A percentile compares a stretch with the other conserved stretches of the same genome.
Conservation (phyloP, 352 stramenopile species). For the Pythium scleroteichum region DNA sequence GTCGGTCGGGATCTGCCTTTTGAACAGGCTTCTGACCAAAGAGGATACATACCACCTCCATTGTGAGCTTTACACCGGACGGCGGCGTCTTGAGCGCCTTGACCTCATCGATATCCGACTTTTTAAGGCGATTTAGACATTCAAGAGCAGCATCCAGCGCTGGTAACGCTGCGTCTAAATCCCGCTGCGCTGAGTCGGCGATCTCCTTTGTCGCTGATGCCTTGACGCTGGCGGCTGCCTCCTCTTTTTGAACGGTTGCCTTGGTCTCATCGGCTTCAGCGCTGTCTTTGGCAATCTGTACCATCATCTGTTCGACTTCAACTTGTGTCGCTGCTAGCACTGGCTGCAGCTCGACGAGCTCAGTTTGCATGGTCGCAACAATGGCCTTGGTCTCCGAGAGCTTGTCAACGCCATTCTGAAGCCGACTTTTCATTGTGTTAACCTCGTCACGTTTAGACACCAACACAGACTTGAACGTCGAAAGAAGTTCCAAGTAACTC, state of each 20-base stretch:
- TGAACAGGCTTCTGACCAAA: constrained; percentile 91
- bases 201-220: constrained; percentile 89
- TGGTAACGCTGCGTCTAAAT: constrained; percentile 87
- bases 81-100: constrained; percentile 92
- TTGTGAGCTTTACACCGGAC: constrained; percentile 89
- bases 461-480: constrained; percentile 90
- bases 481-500: constrained; percentile 91
- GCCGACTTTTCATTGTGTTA: constrained; percentile 79
- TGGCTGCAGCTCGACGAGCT: constrained; percentile 82
- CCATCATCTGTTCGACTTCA: constrained; percentile 90
- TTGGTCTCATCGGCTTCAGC: constrained; percentile 89
- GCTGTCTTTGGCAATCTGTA: constrained; percentile 89
- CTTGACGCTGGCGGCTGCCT: constrained; percentile 85
- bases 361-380: constrained; percentile 83
- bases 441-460: constrained; percentile 90
- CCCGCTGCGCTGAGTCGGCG: constrained; percentile 82
- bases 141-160: constrained; percentile 86
- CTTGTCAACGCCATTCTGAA: constrained; percentile 89
- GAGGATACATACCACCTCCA: constrained; percentile 91
- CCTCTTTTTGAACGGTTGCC: constrained; percentile 85
- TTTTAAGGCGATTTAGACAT: constrained; percentile 91
- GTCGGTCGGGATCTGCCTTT: constrained; percentile 84
- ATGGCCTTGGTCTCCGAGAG: constrained; percentile 78
- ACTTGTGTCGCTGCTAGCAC: constrained; percentile 75
- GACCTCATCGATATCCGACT: constrained; percentile 91